These are phyloP conservation scores for Licmophora abbreviata DNA, from an alignment of 108 stramenopile species.

Conservation along the genomic window DNA sequence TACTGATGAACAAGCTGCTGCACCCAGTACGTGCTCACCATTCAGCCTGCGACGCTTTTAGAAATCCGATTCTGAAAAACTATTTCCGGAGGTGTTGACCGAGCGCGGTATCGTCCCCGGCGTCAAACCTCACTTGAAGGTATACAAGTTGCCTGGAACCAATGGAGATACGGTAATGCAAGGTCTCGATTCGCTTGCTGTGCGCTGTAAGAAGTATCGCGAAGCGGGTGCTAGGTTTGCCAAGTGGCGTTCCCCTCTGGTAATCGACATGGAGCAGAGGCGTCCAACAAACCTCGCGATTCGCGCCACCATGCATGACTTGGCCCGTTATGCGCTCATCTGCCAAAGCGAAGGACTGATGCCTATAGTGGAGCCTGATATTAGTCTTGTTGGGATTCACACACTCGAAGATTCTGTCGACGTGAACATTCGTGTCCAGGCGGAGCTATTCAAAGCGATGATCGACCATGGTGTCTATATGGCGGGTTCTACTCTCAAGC, in stretches of 20 bases:
- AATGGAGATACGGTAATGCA: slow-evolving; percentile 85
- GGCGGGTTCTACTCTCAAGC: slow-evolving; percentile 84
- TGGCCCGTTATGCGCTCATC: slow-evolving; percentile 87
- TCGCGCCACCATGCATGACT: slow-evolving; percentile 60
- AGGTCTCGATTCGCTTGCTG: slow-evolving; percentile 79
- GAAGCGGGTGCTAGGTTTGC: slow-evolving; percentile 84
- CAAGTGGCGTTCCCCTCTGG: slow-evolving; percentile 75
- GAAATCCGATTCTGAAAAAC: slow-evolving; percentile 47
- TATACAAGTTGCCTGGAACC: slow-evolving; percentile 72
- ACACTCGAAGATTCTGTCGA: slow-evolving; percentile 47
- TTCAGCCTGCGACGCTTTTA: too few relatives aligned
- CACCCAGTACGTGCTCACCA: too few relatives aligned
- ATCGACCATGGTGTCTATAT: slow-evolving; percentile 84
- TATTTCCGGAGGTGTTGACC: slow-evolving; percentile 71
- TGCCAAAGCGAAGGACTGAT: slow-evolving; percentile 86
- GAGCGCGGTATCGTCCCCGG: slow-evolving; percentile 80
- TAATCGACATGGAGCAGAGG: slow-evolving; percentile 48
- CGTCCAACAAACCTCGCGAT: slow-evolving; percentile 78
- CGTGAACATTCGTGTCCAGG: slow-evolving; percentile 38
- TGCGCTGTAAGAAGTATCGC: slow-evolving; percentile 82
- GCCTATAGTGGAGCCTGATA: slow-evolving; percentile 95
- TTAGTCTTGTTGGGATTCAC: slow-evolving; percentile 42
- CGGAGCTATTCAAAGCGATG: slow-evolving; percentile 78
- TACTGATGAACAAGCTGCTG: too few relatives aligned
- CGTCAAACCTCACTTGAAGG: slow-evolving; percentile 68